Conservation (phyloP, 2,329 filamentous ascomycete species). For the Cladosporium phlei region DNA sequence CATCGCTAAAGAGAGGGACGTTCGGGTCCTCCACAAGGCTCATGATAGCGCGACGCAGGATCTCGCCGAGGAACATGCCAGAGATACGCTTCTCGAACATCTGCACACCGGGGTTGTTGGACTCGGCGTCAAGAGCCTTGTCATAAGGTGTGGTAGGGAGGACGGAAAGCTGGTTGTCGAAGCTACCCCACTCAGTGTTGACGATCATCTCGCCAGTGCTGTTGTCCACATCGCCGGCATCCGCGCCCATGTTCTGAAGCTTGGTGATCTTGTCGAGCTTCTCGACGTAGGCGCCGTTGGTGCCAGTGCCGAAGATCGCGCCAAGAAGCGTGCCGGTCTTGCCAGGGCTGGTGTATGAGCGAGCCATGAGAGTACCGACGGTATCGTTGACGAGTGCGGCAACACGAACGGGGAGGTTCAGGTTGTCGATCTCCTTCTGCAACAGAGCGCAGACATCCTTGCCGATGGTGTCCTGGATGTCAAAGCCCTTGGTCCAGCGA, state of each 20-base stretch:
- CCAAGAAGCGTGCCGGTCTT: slow-evolving; percentile 85
- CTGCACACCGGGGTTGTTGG: slow-evolving; percentile 87
- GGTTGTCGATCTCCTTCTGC: slow-evolving; percentile 81
- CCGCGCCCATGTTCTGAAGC: slow-evolving; percentile 44
- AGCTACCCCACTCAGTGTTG: slow-evolving; percentile 98
- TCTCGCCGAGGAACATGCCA: slow-evolving; percentile 96
- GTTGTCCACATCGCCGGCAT: slow-evolving; percentile 61
- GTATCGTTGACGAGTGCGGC: slow-evolving; percentile 96
- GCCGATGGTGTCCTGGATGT: slow-evolving; percentile 89
- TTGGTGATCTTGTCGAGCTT: slow-evolving; percentile 84
- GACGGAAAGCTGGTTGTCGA: slow-evolving; percentile 87
- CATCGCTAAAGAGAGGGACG: slow-evolving; percentile 69
- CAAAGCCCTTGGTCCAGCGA: slow-evolving; percentile 97
- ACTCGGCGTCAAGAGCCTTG: slow-evolving; percentile 67
- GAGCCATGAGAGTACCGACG: slow-evolving; percentile 94
- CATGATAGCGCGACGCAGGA: slow-evolving; percentile 72
- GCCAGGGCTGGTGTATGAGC: slow-evolving; percentile 87
- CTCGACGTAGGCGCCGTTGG: slow-evolving; percentile 96
- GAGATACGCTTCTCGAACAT: slow-evolving; percentile 99
- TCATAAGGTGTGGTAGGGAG: slow-evolving; percentile 85
- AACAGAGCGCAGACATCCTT: slow-evolving; percentile 91
- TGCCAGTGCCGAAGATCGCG: slow-evolving; percentile 95
- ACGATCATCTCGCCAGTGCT: slow-evolving; percentile 92
- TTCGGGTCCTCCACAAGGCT: slow-evolving; percentile 64
- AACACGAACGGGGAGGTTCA: slow-evolving; percentile 86